Percentiles rank a stretch among this genome's conserved stretches.
phyloP scores from a whole-genome alignment of 805 yeast species.

The Lipomyces kockii region DNA sequence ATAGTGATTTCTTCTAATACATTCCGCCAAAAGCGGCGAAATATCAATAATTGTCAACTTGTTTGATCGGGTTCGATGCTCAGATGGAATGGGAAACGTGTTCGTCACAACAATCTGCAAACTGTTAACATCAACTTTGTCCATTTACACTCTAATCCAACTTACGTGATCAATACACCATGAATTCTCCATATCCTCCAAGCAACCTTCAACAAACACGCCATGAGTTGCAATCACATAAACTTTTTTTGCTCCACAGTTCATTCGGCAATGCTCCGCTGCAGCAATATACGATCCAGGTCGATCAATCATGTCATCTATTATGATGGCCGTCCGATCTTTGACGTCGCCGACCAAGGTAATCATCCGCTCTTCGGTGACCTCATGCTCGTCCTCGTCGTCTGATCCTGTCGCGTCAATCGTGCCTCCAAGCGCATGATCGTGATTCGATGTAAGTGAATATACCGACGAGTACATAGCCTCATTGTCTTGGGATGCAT shows the following conservation, averaged over 20 bases:
- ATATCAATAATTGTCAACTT: slow-evolving; percentile 90
- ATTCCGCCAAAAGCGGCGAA: slow-evolving; percentile 94
- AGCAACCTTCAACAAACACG: slow-evolving; percentile 82
- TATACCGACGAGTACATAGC: slow-evolving; percentile 39
- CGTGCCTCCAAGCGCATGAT: slow-evolving; percentile 76
- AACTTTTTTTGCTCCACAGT: slow-evolving; percentile 94
- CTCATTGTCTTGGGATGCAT: slow-evolving; percentile 43
- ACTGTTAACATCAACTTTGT: background rate
- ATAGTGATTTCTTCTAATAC: slow-evolving; percentile 97
- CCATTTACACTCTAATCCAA: background rate
- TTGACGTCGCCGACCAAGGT: slow-evolving; percentile 96
- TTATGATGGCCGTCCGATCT: slow-evolving; percentile 85
- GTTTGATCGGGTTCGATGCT: slow-evolving; percentile 56
- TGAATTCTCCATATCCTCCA: slow-evolving; percentile 76
- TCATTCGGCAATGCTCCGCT: slow-evolving; percentile 93
- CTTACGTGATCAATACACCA: slow-evolving; percentile 68
- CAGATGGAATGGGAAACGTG: slow-evolving; percentile 85
- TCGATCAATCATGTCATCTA: slow-evolving; percentile 97
- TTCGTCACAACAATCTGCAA: slow-evolving; percentile 86
- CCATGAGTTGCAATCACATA: slow-evolving; percentile 96
- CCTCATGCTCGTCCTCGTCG: slow-evolving; percentile 84
- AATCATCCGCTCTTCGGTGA: slow-evolving; percentile 51
- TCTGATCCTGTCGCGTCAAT: slow-evolving; percentile 75
- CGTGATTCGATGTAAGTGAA: slow-evolving; percentile 37
- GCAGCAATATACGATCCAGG: slow-evolving; percentile 94